Conservation (phyloP, 2,329 filamentous ascomycete species). For the Didymella sp. region DNA sequence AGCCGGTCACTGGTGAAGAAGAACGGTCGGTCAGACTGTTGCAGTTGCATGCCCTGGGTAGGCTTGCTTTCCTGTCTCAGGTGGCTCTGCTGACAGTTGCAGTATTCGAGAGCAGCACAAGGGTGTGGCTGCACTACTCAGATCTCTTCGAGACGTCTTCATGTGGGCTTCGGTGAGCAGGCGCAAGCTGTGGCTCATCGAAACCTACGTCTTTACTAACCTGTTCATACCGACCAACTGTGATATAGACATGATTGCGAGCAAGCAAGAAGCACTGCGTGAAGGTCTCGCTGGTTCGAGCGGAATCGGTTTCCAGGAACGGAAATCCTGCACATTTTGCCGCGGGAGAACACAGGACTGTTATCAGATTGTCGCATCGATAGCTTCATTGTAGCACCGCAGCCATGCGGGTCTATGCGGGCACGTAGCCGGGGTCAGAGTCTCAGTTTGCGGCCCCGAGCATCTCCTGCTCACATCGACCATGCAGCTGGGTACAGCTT, state of each 20-base stretch:
- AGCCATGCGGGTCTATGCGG: constrained; percentile 3
- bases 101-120: neutral
- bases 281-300: neutral
- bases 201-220: neutral
- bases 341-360: neutral
- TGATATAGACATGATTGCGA: neutral
- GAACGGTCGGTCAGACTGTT: neutral
- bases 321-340: neutral
- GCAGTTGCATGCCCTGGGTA: neutral
- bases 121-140: neutral
- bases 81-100: neutral
- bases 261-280: neutral
- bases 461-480: constrained; percentile 11
- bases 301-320: too few species aligned
- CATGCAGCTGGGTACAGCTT: constrained; percentile 1
- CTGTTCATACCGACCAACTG: neutral
- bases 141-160: neutral
- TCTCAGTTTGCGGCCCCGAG: constrained; percentile 9
- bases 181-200: neutral
- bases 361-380: neutral
- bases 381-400: constrained; percentile 1
- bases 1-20: neutral
- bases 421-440: constrained; percentile 1
- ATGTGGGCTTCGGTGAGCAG: neutral
- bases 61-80: neutral